Conservation (phyloP, 345 rosid species). For the Anacardium occidentale region DNA sequence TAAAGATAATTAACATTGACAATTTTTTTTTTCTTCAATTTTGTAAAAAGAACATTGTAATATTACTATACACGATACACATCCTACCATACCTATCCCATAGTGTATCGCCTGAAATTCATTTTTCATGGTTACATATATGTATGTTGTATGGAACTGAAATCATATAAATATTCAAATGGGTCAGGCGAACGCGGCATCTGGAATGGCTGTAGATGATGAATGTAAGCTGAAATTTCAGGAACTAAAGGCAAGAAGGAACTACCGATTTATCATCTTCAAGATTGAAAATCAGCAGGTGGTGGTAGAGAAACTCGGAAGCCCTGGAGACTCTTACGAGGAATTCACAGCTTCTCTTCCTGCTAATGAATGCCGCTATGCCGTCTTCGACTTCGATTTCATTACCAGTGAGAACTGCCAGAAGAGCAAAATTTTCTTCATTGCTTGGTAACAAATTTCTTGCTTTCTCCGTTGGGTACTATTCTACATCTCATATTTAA, state of each 20-base stretch:
- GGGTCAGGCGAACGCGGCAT: slow-evolving; percentile 78
- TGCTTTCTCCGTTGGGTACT: too few species aligned
- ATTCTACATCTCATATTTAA: too few species aligned
- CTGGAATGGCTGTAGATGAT: slow-evolving; percentile 93
- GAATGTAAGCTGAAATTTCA: slow-evolving; percentile 83
- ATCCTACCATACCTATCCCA: too few species aligned
- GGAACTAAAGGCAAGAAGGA: slow-evolving; percentile 87
- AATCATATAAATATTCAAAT: too few species aligned
- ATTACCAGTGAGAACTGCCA: slow-evolving; percentile 83
- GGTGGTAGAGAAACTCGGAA: slow-evolving; percentile 77
- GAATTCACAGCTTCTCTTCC: slow-evolving; percentile 76
- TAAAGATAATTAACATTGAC: too few species aligned
- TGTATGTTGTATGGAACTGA: not conserved
- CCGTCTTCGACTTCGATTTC: slow-evolving; percentile 89
- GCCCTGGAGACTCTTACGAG: slow-evolving; percentile 66
- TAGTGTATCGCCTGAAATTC: not conserved
- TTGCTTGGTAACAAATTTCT: slow-evolving; percentile 66
- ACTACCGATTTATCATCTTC: slow-evolving; percentile 76
- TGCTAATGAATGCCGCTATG: slow-evolving; percentile 83
- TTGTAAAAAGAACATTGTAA: too few species aligned
- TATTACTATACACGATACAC: too few species aligned
- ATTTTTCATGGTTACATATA: not conserved
- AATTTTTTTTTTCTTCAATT: too few species aligned
- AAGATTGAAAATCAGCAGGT: slow-evolving; percentile 83
- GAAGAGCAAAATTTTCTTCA: slow-evolving; percentile 97